phyloP scores from a whole-genome alignment of 2,329 filamentous ascomycete species.

The Aspergillus aculeatinus region DNA sequence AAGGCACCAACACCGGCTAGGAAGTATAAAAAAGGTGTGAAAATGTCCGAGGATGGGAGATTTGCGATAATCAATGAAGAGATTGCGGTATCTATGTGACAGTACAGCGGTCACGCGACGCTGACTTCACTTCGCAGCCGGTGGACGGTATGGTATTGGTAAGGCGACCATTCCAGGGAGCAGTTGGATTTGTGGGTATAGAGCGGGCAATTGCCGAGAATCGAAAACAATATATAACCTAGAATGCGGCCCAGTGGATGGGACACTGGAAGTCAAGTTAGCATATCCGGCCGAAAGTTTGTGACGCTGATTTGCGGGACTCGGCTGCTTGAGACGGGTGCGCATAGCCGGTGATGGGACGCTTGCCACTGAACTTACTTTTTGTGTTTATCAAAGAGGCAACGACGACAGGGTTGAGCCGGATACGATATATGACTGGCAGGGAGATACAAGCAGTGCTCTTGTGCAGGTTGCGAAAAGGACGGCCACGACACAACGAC shows the following conservation, averaged over 20 bases:
- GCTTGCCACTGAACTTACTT: background rate
- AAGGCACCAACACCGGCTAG: slow-evolving; percentile 10
- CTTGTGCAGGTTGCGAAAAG: background rate
- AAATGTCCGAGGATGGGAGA: background rate
- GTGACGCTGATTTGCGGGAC: background rate
- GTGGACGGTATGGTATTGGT: background rate
- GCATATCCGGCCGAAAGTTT: background rate
- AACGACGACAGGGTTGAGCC: background rate
- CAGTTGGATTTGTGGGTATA: background rate
- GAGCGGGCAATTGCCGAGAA: background rate
- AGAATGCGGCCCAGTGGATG: background rate
- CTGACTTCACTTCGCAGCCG: background rate
- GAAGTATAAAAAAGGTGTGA: background rate
- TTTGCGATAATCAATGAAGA: too few relatives aligned
- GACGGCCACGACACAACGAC: background rate
- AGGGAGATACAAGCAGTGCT: background rate
- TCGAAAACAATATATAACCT: background rate
- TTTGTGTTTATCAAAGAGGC: background rate
- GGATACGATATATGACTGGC: background rate
- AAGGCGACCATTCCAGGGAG: background rate
- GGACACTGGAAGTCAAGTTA: background rate
- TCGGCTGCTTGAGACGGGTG: background rate
- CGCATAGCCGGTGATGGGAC: background rate
- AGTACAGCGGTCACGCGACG: background rate
- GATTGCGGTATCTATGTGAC: background rate